Conservation (phyloP, 768 basidiomycete species). For the Hysterangium stoloniferum region DNA sequence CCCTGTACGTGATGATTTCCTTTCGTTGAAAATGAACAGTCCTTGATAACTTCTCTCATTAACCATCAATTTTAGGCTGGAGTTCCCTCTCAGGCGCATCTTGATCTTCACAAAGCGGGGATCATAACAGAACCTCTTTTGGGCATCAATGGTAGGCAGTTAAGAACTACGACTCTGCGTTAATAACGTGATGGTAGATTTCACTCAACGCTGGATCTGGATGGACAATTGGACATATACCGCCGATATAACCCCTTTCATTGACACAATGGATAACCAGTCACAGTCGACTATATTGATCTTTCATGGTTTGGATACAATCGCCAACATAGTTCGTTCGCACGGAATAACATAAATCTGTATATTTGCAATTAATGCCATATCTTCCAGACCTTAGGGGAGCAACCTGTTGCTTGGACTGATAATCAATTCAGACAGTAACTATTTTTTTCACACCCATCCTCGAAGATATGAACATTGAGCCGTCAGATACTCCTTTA, state of each 20-base stretch:
- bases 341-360: neutral
- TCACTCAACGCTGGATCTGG: constrained; percentile 47
- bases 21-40: neutral
- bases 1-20: constrained; percentile 20
- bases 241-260: constrained; percentile 41
- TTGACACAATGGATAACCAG: constrained; percentile 17
- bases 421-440: constrained; percentile 47
- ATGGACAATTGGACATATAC: constrained; percentile 55
- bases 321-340: constrained; percentile 43
- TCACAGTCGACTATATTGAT: constrained; percentile 35
- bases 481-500: constrained; percentile 33
- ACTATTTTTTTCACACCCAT: neutral
- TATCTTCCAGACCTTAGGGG: constrained; percentile 35
- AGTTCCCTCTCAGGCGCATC: constrained; percentile 46
- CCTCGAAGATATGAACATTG: neutral
- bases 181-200: constrained; percentile 28
- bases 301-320: constrained; percentile 51
- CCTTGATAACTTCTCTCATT: neutral
- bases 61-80: constrained; percentile 24
- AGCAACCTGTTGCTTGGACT: constrained; percentile 48
- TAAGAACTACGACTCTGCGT: neutral
- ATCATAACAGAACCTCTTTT: constrained; percentile 47
- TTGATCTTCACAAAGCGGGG: constrained; percentile 44
- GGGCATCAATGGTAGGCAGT: constrained; percentile 41
- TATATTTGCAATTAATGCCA: neutral